These are phyloP conservation scores for Aspergillus floridensis DNA, from an alignment of 2,329 filamentous ascomycete species.

Conservation along the genomic window DNA sequence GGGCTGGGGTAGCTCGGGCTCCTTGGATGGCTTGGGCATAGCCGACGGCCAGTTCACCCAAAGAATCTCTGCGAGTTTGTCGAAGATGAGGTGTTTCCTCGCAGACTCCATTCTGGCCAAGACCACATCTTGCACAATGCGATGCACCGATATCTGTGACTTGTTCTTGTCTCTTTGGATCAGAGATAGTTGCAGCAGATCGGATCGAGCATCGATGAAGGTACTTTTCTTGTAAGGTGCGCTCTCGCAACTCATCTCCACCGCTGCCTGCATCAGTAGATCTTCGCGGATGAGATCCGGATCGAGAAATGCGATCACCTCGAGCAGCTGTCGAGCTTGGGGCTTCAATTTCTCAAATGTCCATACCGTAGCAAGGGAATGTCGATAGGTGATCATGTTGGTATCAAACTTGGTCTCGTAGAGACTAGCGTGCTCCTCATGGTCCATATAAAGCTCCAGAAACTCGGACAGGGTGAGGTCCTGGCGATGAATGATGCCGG, in stretches of 20 bases:
- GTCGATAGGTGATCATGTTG: not conserved
- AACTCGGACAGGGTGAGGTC: constrained; percentile 4
- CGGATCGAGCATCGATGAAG: constrained; percentile 23
- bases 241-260: not conserved
- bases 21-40: constrained; percentile 21
- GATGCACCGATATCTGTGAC: constrained; percentile 23
- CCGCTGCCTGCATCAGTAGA: too few species aligned
- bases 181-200: constrained; percentile 26
- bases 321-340: not conserved
- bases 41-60: constrained; percentile 22
- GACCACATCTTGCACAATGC: constrained; percentile 28
- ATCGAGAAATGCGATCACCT: not conserved
- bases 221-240: constrained; percentile 9
- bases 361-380: constrained; percentile 3
- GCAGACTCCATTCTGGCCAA: constrained; percentile 19
- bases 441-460: constrained; percentile 1
- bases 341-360: constrained; percentile 3
- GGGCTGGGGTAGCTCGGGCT: constrained; percentile 14
- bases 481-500: constrained; percentile 4
- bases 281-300: constrained; percentile 1
- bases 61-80: constrained; percentile 14
- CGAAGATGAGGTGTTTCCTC: constrained; percentile 14
- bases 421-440: constrained; percentile 2
- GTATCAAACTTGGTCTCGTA: constrained; percentile 4
- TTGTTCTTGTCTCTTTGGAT: constrained; percentile 22